A percentile compares a stretch with the other conserved stretches of the same genome.
These are phyloP conservation scores for Pelargonium exstipulatum DNA, from an alignment of 441 rosid genomes.

Conservation along the genomic window DNA sequence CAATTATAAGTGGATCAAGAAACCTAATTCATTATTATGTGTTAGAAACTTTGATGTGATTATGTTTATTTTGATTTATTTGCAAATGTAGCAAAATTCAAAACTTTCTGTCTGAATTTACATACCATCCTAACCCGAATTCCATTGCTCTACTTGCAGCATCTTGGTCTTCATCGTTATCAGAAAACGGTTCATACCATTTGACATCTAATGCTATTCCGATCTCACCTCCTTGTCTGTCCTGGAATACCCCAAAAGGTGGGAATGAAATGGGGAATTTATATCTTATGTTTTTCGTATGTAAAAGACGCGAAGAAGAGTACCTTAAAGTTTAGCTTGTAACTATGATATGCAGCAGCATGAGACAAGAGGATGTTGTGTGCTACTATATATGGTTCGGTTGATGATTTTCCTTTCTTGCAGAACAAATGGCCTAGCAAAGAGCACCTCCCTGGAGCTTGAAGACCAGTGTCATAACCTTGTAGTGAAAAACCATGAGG, in stretches of 20 bases:
- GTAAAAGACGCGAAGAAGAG: background rate
- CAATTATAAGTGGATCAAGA: slow-evolving; percentile 57
- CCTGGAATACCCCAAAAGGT: slow-evolving; percentile 31
- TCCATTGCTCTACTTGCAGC: slow-evolving; percentile 80
- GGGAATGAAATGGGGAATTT: background rate
- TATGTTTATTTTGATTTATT: slow-evolving; percentile 10
- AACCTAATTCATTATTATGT: slow-evolving; percentile 40
- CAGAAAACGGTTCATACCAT: slow-evolving; percentile 74
- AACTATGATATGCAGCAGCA: slow-evolving; percentile 58
- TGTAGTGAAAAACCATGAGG: slow-evolving; percentile 58
- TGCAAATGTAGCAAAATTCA: background rate
- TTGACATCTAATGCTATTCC: slow-evolving; percentile 76
- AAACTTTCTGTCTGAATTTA: background rate
- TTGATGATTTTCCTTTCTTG: slow-evolving; percentile 47
- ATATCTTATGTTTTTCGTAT: background rate
- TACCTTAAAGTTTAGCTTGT: slow-evolving; percentile 62
- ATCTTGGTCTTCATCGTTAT: slow-evolving; percentile 59
- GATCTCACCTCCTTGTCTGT: slow-evolving; percentile 56
- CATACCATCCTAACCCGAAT: slow-evolving; percentile 74
- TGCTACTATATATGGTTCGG: slow-evolving; percentile 58
- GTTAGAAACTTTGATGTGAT: slow-evolving; percentile 21
- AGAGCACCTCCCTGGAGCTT: slow-evolving; percentile 74
- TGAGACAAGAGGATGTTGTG: slow-evolving; percentile 64
- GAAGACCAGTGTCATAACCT: slow-evolving; percentile 63
- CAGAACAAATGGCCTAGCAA: slow-evolving; percentile 58